phyloP scores from a whole-genome alignment of 192 early-diverging fungal genomes.

The Gigaspora rosea region DNA sequence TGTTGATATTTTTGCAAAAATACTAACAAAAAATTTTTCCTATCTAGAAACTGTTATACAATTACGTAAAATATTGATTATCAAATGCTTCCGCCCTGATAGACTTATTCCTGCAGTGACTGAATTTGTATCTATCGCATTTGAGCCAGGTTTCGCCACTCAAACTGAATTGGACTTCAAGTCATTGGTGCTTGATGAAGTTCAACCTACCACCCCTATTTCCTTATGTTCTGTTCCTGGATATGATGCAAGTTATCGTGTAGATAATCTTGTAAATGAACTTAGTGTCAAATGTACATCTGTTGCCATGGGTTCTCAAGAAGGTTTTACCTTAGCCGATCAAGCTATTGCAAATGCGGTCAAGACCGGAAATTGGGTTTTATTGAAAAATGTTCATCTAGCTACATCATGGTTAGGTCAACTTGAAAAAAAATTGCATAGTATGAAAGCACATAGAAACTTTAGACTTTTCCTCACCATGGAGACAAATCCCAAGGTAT shows the following conservation, averaged over 20 bases:
- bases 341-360: conserved; percentile 81
- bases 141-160: conserved; percentile 58
- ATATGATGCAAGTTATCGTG: conserved; percentile 93
- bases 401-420: conserved; percentile 91
- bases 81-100: conserved; percentile 89
- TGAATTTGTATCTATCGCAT: conserved; percentile 71
- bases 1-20: neutral
- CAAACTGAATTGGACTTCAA: conserved; percentile 70
- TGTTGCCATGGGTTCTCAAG: conserved; percentile 97
- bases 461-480: conserved; percentile 98
- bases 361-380: conserved; percentile 90
- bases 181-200: conserved; percentile 71
- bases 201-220: conserved; percentile 73
- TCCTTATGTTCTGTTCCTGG: conserved; percentile 92
- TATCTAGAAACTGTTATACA: conserved; percentile 51
- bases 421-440: conserved; percentile 93
- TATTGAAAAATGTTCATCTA: conserved; percentile 99
- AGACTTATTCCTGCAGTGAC: conserved; percentile 74
- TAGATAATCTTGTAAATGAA: conserved; percentile 85
- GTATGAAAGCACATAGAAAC: conserved; percentile 74
- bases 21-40: neutral
- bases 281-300: conserved; percentile 62
- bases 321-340: conserved; percentile 90
- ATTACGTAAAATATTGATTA: conserved; percentile 77
- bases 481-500: conserved; percentile 95